Evolutionary conservation across 352 stramenopile genomes (phyloP), one percentile per base, ranked within the genome.

Genomic region (Phytophthora meadii): DNA sequence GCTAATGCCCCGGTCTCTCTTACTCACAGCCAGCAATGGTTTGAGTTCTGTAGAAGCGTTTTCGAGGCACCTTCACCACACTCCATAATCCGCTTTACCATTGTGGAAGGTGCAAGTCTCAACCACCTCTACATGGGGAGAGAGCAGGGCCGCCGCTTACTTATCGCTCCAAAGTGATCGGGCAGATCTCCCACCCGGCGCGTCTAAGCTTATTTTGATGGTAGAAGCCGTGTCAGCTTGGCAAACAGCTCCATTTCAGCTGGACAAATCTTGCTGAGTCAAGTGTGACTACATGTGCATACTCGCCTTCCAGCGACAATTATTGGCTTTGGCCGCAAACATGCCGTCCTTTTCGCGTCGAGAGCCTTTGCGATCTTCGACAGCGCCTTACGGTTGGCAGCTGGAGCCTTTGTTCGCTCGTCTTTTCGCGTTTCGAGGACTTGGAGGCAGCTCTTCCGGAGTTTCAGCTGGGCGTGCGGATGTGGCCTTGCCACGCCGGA

Each of bases 391-490:
- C 41, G 25, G n/a, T 45, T 47, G 32, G 10, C 54, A 61, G 48
- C 37, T 56, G 51, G 24, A 28, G 22, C 27, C 8, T 30, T 70
- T 22, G 60, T 44, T 41, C 47, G 34, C 39, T 77, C 64, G 64
- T 71, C 69, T 70, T 74, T 74, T 73, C 68, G 63, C 39, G 47
- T 55, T n/a, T 42, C 14, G 22, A 62, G 19, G 41, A 68, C 52
- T 54, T 50, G 59, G 47, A 69, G 44, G 57, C 58, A 61, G 63
- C 55, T 65, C 68, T 76, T 72, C 68, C 57, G 32, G 14, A 27
- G 52, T 56, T 55, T 58, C 68, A 76, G 69, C 64, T 74, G 63
- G 68, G 37, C n/a, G 48, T 70, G 32, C 57, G 57, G 65, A 70
- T 65, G 50, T 63, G 61, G 49, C 54, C 54, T 65, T 62, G 50